Evolutionary conservation across 768 basidiomycete species (phyloP), one percentile per base, ranked within the genome.

Genomic region (Lentinula boryana): DNA sequence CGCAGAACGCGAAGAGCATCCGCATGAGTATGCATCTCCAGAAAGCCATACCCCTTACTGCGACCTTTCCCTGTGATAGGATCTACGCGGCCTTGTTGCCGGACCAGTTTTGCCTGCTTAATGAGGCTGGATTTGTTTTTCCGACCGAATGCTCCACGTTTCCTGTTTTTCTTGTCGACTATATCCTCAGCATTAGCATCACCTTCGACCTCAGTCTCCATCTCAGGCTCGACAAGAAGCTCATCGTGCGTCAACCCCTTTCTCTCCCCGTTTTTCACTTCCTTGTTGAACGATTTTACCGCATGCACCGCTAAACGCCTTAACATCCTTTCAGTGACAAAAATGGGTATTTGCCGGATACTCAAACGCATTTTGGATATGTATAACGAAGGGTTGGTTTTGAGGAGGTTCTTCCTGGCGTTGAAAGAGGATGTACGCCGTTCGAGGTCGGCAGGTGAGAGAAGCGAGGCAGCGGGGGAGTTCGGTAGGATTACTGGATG

Each of bases 341-440:
- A 96, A 0, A 89, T 76, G 0, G 97, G 97, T 23, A 99, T 82
- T 67, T 97, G 93, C 3, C 97, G 92, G 62, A 99, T 83, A 61
- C 92, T 94, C 44, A 99, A 85, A 63, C 97, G 93, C 0, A 93
- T 98, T 68, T 87, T 89, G 31, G 95, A 98, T 67, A 99, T 89
- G 76, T 89, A 99, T 5, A 99, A 79, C 0, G 93, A 91, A 0
- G 97, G 96, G 71, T 98, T 98, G 12, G 88, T 88, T 62, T 90
- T 89, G 43, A 99, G 83, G 35, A 98, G 81, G 0, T 84, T 76
- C 44, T 89, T 81, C 13, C 97, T 90, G 0, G 93, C 86, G 66
- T 89, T 93, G 80, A 89, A 97, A 0, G 95, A 92, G 40, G 78
- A 76, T 13, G 89, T 85, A 15, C 97, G 91, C 55, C 89, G 88